Conservation (phyloP, 164 flowering plant species). For the Brasenia schreberi region DNA sequence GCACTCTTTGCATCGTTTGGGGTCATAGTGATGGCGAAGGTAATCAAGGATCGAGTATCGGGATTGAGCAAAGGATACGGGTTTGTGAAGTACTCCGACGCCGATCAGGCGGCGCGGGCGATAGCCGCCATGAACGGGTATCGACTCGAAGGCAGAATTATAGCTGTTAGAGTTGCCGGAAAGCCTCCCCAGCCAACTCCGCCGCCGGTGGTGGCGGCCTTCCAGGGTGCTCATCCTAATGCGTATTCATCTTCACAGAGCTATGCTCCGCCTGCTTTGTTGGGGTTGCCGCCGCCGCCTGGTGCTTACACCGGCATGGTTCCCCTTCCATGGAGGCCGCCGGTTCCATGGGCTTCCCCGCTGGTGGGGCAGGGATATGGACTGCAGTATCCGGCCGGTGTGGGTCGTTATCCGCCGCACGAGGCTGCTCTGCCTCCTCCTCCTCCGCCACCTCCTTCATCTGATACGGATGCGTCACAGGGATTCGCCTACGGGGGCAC, state of each 20-base stretch:
- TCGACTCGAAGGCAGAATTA: constrained; percentile 66
- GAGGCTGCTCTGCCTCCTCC: neutral
- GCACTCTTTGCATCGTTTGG: constrained; percentile 67
- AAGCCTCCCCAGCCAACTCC: constrained; percentile 75
- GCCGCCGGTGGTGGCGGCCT: neutral
- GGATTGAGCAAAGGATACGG: constrained; percentile 95
- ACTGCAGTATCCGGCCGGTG: constrained; percentile 35
- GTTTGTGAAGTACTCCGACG: constrained; percentile 85
- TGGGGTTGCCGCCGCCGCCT: constrained; percentile 28
- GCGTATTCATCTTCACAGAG: constrained; percentile 50
- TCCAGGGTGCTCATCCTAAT: neutral
- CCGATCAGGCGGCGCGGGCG: constrained; percentile 74
- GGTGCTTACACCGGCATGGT: constrained; percentile 26
- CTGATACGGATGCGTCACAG: constrained; percentile 3
- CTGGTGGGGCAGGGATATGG: constrained; percentile 57
- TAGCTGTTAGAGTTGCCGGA: constrained; percentile 95
- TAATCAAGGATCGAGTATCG: constrained; percentile 68
- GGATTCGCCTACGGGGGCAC: constrained; percentile 32
- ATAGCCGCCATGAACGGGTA: constrained; percentile 74
- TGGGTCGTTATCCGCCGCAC: neutral
- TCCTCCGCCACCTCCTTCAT: neutral
- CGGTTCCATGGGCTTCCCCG: constrained; percentile 56
- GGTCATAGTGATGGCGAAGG: constrained; percentile 88
- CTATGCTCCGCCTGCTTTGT: constrained; percentile 49
- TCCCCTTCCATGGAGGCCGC: constrained; percentile 8